Percentiles rank a stretch among this genome's conserved stretches.
Conservation (phyloP, 495 filamentous ascomycete genomes). For the Penicillium nucicola region DNA sequence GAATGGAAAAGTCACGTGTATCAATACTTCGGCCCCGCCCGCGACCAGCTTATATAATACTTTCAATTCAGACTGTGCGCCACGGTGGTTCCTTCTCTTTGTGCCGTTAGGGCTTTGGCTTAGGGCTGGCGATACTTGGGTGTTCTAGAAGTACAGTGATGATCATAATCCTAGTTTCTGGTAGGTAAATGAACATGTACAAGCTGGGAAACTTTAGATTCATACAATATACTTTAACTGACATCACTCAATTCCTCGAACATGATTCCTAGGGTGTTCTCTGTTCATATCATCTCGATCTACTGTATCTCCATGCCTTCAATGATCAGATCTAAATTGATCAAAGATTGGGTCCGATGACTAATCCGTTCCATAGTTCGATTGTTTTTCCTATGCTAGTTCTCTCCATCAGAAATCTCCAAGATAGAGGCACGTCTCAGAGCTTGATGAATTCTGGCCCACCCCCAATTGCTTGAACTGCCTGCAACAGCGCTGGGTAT, state of each 20-base stretch:
- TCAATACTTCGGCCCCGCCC: background rate
- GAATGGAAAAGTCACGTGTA: slow-evolving; percentile 20
- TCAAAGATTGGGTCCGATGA: slow-evolving; percentile 25
- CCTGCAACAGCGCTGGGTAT: background rate
- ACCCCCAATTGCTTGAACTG: slow-evolving; percentile 6
- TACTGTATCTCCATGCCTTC: background rate
- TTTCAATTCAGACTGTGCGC: slow-evolving; percentile 9
- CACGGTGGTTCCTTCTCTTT: background rate
- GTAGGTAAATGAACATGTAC: too few species aligned
- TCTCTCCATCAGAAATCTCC: background rate
- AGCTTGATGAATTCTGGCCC: slow-evolving; percentile 4
- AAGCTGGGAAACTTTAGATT: too few species aligned
- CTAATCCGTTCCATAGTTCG: slow-evolving; percentile 24
- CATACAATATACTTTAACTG: too few species aligned
- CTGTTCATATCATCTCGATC: background rate
- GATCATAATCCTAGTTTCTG: background rate
- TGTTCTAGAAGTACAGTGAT: slow-evolving; percentile 18
- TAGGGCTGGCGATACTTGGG: slow-evolving; percentile 20
- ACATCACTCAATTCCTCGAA: too few species aligned
- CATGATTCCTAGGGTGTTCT: too few species aligned
- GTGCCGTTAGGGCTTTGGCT: slow-evolving; percentile 17
- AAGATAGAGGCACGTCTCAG: background rate
- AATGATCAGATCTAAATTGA: slow-evolving; percentile 6
- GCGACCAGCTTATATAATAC: background rate
- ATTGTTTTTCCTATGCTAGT: slow-evolving; percentile 2